These are phyloP conservation scores for Neoboletus subvelutipes DNA, from an alignment of 768 basidiomycete species.

Conservation along the genomic window DNA sequence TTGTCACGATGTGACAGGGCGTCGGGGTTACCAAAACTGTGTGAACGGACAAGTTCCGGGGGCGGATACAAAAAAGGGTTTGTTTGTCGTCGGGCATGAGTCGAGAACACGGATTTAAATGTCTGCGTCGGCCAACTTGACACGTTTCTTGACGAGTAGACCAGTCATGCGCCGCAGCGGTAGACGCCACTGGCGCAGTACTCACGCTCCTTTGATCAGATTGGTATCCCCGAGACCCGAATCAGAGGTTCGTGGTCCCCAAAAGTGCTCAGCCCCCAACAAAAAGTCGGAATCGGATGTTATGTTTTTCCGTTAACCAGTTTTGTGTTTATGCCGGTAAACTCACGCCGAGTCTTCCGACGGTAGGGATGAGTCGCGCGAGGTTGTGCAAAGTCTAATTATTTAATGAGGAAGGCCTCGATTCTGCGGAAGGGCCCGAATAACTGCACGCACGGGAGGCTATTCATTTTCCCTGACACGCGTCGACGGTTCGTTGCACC, in stretches of 20 bases:
- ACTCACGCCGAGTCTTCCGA: background rate
- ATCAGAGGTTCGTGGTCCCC: background rate
- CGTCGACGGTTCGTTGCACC: background rate
- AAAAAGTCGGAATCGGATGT: background rate
- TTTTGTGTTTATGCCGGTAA: background rate
- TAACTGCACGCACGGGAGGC: background rate
- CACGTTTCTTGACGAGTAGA: slow-evolving; percentile 18
- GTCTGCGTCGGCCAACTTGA: slow-evolving; percentile 14
- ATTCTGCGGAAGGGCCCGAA: background rate
- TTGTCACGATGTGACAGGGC: background rate
- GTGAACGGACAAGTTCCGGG: slow-evolving; percentile 12
- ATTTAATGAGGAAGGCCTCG: background rate
- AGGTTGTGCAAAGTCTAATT: slow-evolving; percentile 6
- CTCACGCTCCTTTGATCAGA: background rate
- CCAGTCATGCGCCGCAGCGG: slow-evolving; percentile 2
- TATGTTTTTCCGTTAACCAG: background rate
- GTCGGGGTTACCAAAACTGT: background rate
- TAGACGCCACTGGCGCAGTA: background rate
- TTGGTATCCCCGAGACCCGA: background rate
- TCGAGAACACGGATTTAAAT: background rate
- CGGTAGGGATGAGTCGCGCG: background rate
- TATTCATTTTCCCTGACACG: background rate
- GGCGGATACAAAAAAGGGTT: background rate
- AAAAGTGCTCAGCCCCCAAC: background rate
- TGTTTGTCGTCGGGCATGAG: background rate